These are phyloP conservation scores for Trichaptum fuscoviolaceum DNA, from an alignment of 768 basidiomycete species.

Conservation along the genomic window DNA sequence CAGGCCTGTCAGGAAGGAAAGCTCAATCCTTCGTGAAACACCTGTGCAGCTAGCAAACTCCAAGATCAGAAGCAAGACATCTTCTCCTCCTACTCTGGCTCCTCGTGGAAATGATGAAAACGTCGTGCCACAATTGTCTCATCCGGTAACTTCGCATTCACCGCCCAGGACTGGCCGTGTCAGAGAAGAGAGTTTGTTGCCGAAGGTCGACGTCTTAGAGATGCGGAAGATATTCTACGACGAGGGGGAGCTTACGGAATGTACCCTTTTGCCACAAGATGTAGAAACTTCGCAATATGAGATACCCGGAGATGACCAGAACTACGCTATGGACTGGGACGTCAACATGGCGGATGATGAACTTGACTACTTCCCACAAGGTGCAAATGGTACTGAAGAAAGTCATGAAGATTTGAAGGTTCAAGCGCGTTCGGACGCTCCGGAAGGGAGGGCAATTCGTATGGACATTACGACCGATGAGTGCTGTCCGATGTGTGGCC, in stretches of 20 bases:
- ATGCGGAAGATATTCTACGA: background rate
- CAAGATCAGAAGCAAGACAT: background rate
- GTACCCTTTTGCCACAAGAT: background rate
- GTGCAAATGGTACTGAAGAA: constrained; percentile 22
- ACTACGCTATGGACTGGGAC: constrained; percentile 35
- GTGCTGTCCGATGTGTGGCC: constrained; percentile 26
- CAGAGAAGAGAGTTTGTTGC: background rate
- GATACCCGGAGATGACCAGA: background rate
- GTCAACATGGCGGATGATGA: constrained; percentile 80
- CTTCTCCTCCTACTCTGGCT: background rate
- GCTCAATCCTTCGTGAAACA: background rate
- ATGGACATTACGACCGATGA: constrained; percentile 15
- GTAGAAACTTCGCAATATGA: background rate
- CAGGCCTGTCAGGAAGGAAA: background rate
- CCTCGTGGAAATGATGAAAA: background rate
- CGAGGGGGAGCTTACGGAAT: background rate
- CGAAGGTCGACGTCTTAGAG: background rate
- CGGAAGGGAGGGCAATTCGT: constrained; percentile 3
- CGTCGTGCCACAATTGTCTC: background rate
- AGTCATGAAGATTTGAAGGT: constrained; percentile 24
- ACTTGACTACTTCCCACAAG: constrained; percentile 30
- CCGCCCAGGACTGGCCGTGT: background rate
- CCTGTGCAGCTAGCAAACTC: background rate
- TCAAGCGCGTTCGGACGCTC: constrained; percentile 10
- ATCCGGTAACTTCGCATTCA: background rate